A percentile compares a stretch with the other conserved stretches of the same genome.
Conservation (phyloP, 2,329 filamentous ascomycete species). For the Arthrobotrys musiformis region DNA sequence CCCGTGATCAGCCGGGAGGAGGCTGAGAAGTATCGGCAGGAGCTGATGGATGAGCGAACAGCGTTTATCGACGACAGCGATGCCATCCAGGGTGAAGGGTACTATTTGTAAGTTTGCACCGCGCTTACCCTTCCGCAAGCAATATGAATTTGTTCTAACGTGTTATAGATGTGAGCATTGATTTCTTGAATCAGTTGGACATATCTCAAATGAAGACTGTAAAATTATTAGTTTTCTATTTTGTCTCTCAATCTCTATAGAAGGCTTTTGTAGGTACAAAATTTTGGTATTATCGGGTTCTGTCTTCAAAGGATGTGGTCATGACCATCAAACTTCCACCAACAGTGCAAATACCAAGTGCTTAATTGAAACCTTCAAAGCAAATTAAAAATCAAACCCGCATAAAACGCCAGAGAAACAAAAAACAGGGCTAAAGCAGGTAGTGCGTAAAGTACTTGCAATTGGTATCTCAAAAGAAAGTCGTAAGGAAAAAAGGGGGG, state of each 20-base stretch:
- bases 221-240: background rate
- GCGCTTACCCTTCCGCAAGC: background rate
- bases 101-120: constrained; percentile 37
- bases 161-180: constrained; percentile 40
- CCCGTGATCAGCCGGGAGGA: constrained; percentile 62
- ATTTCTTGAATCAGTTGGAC: background rate
- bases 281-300: background rate
- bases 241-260: background rate
- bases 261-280: background rate
- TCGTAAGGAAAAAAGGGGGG: background rate
- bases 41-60: constrained; percentile 64
- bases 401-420: constrained; percentile 11
- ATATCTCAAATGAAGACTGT: too few relatives aligned
- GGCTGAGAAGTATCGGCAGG: constrained; percentile 62
- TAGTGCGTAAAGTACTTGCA: constrained; percentile 4
- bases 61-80: constrained; percentile 44
- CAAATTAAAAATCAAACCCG: background rate
- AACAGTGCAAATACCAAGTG: background rate
- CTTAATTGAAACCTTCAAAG: background rate
- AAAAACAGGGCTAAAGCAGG: background rate
- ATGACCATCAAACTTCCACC: background rate
- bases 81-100: constrained; percentile 11
- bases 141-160: background rate
- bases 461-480: constrained; percentile 34
- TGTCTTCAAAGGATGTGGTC: background rate